Evolutionary conservation across 106 monocot species (phyloP).

Genomic region (Dioscorea dumetorum): DNA sequence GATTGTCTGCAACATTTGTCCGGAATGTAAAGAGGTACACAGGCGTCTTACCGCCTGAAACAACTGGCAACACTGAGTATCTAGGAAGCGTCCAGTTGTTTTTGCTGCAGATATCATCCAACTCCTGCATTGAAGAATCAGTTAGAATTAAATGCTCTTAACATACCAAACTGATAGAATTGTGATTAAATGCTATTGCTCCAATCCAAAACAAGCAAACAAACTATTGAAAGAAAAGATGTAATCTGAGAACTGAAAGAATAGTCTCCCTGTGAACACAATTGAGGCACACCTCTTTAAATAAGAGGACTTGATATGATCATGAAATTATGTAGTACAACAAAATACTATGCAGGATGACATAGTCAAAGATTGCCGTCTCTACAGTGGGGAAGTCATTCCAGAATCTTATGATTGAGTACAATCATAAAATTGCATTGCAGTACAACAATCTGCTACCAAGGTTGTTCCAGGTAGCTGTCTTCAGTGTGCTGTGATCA

Average conservation of each 20-base stretch:
- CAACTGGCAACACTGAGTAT: slow-evolving; percentile 38
- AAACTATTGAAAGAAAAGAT: not conserved
- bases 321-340: not conserved
- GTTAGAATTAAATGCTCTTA: not conserved
- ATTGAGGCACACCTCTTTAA: no score
- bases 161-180: no score
- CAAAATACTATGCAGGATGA: no score
- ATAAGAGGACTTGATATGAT: not conserved
- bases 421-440: no score
- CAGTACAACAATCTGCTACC: no score
- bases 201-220: no score
- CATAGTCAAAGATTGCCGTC: no score
- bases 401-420: no score
- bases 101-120: slow-evolving; percentile 37
- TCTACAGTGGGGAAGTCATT: no score
- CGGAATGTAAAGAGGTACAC: not conserved
- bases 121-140: slow-evolving; percentile 23
- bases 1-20: not conserved
- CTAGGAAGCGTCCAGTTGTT: slow-evolving; percentile 46
- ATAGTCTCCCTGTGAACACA: no score
- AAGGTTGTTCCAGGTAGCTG: not conserved
- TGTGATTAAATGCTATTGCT: not conserved
- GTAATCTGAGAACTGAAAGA: not conserved
- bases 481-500: not conserved
- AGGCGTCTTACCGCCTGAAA: slow-evolving; percentile 15